These are phyloP conservation scores for Hevea brasiliensis DNA, from an alignment of 345 rosid genomes.

Conservation along the genomic window DNA sequence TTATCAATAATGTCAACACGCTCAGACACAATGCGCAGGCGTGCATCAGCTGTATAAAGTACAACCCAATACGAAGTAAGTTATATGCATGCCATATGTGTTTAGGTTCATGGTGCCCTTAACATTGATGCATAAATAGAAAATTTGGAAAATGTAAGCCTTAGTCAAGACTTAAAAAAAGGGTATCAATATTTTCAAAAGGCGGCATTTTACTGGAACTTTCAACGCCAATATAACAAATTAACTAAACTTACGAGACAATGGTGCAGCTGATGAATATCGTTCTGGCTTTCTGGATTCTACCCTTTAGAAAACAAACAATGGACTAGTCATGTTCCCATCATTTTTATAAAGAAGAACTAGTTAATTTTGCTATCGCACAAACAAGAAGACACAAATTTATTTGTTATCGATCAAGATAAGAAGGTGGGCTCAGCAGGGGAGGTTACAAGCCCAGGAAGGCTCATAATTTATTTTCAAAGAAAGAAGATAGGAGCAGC, in stretches of 20 bases:
- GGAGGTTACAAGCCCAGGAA: too few relatives aligned
- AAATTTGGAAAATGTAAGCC: background rate
- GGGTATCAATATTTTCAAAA: background rate
- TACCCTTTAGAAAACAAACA: slow-evolving; percentile 53
- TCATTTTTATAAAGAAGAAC: slow-evolving; percentile 2
- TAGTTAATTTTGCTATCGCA: background rate
- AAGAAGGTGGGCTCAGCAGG: too few relatives aligned
- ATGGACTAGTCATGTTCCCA: slow-evolving; percentile 27
- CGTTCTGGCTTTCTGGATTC: slow-evolving; percentile 97
- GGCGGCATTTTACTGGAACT: background rate
- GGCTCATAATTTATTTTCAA: too few relatives aligned
- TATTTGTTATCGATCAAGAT: too few relatives aligned
- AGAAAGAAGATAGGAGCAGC: too few relatives aligned
- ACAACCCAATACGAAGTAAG: slow-evolving; percentile 1
- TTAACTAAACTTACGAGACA: slow-evolving; percentile 63
- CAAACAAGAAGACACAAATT: slow-evolving; percentile 2
- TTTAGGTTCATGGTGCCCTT: background rate
- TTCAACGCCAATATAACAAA: slow-evolving; percentile 9
- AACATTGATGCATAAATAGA: background rate
- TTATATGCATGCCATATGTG: background rate
- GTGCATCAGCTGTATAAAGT: slow-evolving; percentile 77
- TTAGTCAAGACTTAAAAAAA: too few relatives aligned
- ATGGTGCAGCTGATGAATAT: slow-evolving; percentile 92
- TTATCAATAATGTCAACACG: slow-evolving; percentile 83
- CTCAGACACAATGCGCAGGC: slow-evolving; percentile 85